A percentile compares a stretch with the other conserved stretches of the same genome.
Evolutionary conservation across 2,329 filamentous ascomycete species (phyloP).

Genomic region (Mollisiaceae sp.): DNA sequence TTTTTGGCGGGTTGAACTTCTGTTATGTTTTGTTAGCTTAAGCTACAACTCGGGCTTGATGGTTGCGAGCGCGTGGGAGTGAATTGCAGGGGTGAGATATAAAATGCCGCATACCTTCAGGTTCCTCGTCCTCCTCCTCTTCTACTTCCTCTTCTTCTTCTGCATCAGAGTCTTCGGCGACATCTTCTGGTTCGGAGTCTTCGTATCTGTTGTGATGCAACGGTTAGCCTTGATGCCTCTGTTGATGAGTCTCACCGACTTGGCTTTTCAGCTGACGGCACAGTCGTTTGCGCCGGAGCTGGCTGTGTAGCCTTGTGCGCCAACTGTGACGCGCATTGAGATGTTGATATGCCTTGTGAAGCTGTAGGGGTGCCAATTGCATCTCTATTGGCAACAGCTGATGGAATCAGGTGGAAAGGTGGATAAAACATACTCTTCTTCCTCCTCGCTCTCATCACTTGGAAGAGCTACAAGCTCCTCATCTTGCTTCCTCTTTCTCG

Average conservation of each 20-base stretch:
- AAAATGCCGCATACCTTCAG: conserved; percentile 28
- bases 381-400: background rate
- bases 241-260: conserved; percentile 1
- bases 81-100: conserved; percentile 4
- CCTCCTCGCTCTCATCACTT: conserved; percentile 39
- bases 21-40: conserved; percentile 22
- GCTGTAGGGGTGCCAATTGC: conserved; percentile 24
- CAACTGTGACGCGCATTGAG: conserved; percentile 12
- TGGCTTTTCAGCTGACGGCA: conserved; percentile 11
- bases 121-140: conserved; percentile 34
- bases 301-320: conserved; percentile 13
- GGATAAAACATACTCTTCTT: conserved; percentile 38
- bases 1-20: conserved; percentile 35
- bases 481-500: conserved; percentile 39
- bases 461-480: conserved; percentile 42
- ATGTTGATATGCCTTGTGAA: conserved; percentile 14
- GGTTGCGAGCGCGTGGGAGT: background rate
- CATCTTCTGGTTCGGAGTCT: conserved; percentile 42
- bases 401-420: conserved; percentile 8
- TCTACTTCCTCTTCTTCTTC: conserved; percentile 44
- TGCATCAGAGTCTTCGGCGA: conserved; percentile 42
- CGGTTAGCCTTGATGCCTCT: conserved; percentile 24
- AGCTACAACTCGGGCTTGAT: background rate
- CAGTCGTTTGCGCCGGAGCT: conserved; percentile 11
- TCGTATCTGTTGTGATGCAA: conserved; percentile 37